Evolutionary conservation across 306 rosid species (phyloP).

Genomic region (Dryas alaskensis): DNA sequence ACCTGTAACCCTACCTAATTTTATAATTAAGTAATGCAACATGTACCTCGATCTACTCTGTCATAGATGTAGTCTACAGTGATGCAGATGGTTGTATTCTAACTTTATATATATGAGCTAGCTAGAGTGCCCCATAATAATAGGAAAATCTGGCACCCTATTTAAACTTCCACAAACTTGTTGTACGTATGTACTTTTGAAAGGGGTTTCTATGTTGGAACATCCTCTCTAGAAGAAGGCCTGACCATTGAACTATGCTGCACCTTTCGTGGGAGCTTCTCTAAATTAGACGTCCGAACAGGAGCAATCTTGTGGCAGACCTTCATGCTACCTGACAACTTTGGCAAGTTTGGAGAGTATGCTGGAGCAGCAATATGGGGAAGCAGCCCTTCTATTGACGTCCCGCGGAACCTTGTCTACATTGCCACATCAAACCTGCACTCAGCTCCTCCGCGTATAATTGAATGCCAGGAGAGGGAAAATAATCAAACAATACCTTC

Average conservation of each 20-base stretch:
- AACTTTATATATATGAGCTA: neutral
- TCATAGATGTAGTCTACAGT: no score
- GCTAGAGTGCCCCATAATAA: no score
- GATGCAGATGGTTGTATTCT: neutral
- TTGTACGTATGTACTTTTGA: neutral
- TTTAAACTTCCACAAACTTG: neutral
- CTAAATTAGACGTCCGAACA: slow-evolving; percentile 29
- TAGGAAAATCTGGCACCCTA: neutral
- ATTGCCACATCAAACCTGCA: slow-evolving; percentile 64
- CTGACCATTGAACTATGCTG: slow-evolving; percentile 40
- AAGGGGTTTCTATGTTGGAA: slow-evolving; percentile 39
- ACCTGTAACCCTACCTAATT: neutral
- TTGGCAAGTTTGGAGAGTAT: slow-evolving; percentile 28
- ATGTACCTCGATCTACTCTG: no score
- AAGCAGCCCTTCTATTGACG: slow-evolving; percentile 71
- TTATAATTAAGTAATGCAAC: neutral
- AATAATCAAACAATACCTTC: slow-evolving; percentile 43
- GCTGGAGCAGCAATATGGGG: slow-evolving; percentile 76
- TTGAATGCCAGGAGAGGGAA: slow-evolving; percentile 48
- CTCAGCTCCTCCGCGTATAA: slow-evolving; percentile 39
- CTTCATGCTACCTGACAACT: slow-evolving; percentile 54
- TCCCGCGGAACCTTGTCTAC: slow-evolving; percentile 37
- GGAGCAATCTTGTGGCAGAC: slow-evolving; percentile 60
- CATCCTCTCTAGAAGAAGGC: slow-evolving; percentile 44
- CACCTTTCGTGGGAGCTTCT: slow-evolving; percentile 53